A percentile compares a stretch with the other conserved stretches of the same genome.
Conservation (phyloP, 192 early-diverging fungal genomes). For the Gorgonomyces haynaldii region DNA sequence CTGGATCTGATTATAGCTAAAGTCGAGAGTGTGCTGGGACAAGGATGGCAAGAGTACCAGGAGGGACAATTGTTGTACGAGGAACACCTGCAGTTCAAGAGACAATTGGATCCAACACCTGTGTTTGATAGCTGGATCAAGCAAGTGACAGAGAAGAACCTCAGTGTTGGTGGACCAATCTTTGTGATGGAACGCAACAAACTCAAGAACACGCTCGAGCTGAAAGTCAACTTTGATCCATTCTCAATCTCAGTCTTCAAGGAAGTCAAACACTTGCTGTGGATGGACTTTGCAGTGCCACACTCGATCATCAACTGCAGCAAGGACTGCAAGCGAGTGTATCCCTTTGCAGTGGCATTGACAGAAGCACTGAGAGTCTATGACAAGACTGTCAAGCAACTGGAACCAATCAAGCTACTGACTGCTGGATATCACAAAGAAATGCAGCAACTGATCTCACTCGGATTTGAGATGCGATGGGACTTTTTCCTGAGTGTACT, state of each 20-base stretch:
- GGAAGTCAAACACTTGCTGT: slow-evolving; percentile 94
- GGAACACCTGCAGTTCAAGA: slow-evolving; percentile 80
- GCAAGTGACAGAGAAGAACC: slow-evolving; percentile 70
- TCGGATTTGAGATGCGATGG: slow-evolving; percentile 71
- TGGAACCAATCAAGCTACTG: slow-evolving; percentile 67
- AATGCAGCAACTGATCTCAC: slow-evolving; percentile 73
- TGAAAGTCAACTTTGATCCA: slow-evolving; percentile 87
- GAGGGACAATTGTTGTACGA: slow-evolving; percentile 89
- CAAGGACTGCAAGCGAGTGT: slow-evolving; percentile 92
- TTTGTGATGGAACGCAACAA: slow-evolving; percentile 80
- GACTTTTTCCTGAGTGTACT: slow-evolving; percentile 89
- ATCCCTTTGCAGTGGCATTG: slow-evolving; percentile 94
- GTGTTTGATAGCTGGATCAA: slow-evolving; percentile 87
- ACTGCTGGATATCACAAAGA: slow-evolving; percentile 92
- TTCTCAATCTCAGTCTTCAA: slow-evolving; percentile 96
- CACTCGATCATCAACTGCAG: slow-evolving; percentile 80
- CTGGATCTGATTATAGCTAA: slow-evolving; percentile 90
- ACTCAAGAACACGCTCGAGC: slow-evolving; percentile 46
- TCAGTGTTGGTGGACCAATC: slow-evolving; percentile 79
- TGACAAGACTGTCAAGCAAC: slow-evolving; percentile 65
- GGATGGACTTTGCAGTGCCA: slow-evolving; percentile 89
- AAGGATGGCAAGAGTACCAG: slow-evolving; percentile 91
- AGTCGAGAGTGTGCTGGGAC: slow-evolving; percentile 95
- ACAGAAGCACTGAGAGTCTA: slow-evolving; percentile 94
- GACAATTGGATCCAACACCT: slow-evolving; percentile 84